phyloP scores from a whole-genome alignment of 495 filamentous ascomycete species.

The Lasiosphaeria miniovina region DNA sequence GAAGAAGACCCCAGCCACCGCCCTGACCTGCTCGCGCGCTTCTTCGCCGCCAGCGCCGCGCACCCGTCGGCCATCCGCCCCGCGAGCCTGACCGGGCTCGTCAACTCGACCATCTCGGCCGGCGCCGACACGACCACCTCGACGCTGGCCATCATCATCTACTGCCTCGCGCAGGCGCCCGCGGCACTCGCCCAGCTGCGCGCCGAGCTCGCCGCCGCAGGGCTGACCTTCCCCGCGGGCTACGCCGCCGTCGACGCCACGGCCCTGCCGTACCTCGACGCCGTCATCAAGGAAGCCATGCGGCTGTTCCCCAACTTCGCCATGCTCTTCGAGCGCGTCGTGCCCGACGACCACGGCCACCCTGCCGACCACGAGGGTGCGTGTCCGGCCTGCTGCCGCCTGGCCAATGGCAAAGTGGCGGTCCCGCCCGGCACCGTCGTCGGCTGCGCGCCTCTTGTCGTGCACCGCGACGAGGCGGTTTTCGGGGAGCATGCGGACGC shows the following conservation, averaged over 20 bases:
- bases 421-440: conserved; percentile 47
- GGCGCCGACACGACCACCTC: conserved; percentile 56
- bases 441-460: conserved; percentile 33
- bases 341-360: conserved; percentile 49
- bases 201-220: conserved; percentile 32
- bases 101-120: conserved; percentile 49
- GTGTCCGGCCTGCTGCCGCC: conserved; percentile 41
- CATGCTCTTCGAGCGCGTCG: conserved; percentile 52
- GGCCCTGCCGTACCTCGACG: conserved; percentile 53
- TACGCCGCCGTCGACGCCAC: conserved; percentile 18
- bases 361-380: conserved; percentile 43
- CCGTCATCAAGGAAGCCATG: conserved; percentile 59
- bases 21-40: conserved; percentile 24
- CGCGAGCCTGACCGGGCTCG: conserved; percentile 35
- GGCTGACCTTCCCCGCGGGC: conserved; percentile 20
- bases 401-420: conserved; percentile 42
- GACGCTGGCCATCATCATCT: conserved; percentile 49
- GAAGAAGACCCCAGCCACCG: neutral
- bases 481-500: conserved; percentile 51
- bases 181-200: conserved; percentile 38
- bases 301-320: conserved; percentile 51
- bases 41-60: conserved; percentile 23
- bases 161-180: conserved; percentile 49
- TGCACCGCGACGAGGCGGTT: conserved; percentile 48
- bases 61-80: conserved; percentile 31